Percentiles rank a stretch among this genome's conserved stretches.
These are phyloP conservation scores for Ogataea thermomethanolica DNA, from an alignment of 805 yeast species.

Conservation along the genomic window DNA sequence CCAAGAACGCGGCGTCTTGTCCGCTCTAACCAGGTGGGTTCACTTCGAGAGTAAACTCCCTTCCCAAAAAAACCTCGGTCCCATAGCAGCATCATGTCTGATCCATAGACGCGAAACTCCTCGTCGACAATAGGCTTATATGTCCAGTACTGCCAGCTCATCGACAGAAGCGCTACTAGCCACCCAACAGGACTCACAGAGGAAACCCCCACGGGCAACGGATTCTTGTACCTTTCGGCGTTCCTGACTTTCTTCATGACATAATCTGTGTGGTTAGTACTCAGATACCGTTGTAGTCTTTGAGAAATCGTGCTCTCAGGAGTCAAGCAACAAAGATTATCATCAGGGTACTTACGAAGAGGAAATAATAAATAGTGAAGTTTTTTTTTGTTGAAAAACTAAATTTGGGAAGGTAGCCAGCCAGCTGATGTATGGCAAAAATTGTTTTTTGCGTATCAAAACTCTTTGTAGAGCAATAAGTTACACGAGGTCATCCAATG, in stretches of 20 bases:
- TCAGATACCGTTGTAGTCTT: slow-evolving; percentile 41
- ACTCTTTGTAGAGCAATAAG: neutral
- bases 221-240: slow-evolving; percentile 20
- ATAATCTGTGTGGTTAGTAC: slow-evolving; percentile 10
- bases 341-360: slow-evolving; percentile 11
- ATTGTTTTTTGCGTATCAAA: too few relatives aligned
- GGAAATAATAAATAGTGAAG: neutral
- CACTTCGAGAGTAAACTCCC: slow-evolving; percentile 84
- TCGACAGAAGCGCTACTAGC: slow-evolving; percentile 33
- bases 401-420: neutral
- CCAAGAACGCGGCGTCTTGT: slow-evolving; percentile 48
- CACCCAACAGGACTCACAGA: slow-evolving; percentile 46
- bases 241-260: slow-evolving; percentile 6
- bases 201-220: slow-evolving; percentile 39
- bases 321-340: slow-evolving; percentile 22
- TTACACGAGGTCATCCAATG: too few relatives aligned
- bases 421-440: too few relatives aligned
- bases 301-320: slow-evolving; percentile 25
- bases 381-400: slow-evolving; percentile 2
- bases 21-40: slow-evolving; percentile 85
- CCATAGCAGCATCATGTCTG: slow-evolving; percentile 66
- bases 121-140: slow-evolving; percentile 8
- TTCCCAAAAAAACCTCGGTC: slow-evolving; percentile 88
- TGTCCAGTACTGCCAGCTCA: slow-evolving; percentile 15
- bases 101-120: slow-evolving; percentile 40